phyloP scores from a whole-genome alignment of 23 red algal genomes.

The Gracilaria caudata region DNA sequence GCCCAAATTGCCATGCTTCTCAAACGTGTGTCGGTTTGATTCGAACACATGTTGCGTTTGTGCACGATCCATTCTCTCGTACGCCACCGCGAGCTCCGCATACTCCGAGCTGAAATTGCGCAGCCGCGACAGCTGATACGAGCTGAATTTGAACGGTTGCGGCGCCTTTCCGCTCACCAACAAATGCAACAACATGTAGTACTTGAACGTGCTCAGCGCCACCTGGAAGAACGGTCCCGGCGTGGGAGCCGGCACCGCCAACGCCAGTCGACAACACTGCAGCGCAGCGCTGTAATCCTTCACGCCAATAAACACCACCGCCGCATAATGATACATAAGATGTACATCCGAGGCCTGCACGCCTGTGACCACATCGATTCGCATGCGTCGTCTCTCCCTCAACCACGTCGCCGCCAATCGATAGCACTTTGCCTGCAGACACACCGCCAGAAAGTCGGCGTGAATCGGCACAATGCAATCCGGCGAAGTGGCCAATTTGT shows the following conservation, averaged over 20 bases:
- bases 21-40: constrained; percentile 44
- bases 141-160: constrained; percentile 37
- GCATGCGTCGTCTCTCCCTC: constrained; percentile 2
- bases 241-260: constrained; percentile 43
- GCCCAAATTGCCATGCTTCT: constrained; percentile 50
- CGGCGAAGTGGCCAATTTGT: constrained; percentile 41
- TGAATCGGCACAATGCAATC: constrained; percentile 40
- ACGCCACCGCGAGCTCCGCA: constrained; percentile 47
- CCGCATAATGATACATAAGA: constrained; percentile 56
- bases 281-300: constrained; percentile 45
- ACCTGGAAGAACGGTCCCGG: constrained; percentile 34
- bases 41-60: constrained; percentile 38
- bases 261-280: constrained; percentile 58
- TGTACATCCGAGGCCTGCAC: constrained; percentile 53
- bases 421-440: constrained; percentile 63
- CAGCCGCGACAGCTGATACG: constrained; percentile 30
- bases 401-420: constrained; percentile 29
- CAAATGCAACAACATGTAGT: constrained; percentile 48
- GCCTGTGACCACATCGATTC: constrained; percentile 15
- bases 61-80: constrained; percentile 14
- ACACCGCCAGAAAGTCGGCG: constrained; percentile 64
- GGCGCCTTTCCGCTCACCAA: constrained; percentile 33
- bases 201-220: constrained; percentile 33
- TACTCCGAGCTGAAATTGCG: constrained; percentile 43
- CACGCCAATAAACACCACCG: constrained; percentile 43